Evolutionary conservation across 345 rosid species (phyloP), one percentile per base, ranked within the genome.

Genomic region (Eucalyptus curtisii): DNA sequence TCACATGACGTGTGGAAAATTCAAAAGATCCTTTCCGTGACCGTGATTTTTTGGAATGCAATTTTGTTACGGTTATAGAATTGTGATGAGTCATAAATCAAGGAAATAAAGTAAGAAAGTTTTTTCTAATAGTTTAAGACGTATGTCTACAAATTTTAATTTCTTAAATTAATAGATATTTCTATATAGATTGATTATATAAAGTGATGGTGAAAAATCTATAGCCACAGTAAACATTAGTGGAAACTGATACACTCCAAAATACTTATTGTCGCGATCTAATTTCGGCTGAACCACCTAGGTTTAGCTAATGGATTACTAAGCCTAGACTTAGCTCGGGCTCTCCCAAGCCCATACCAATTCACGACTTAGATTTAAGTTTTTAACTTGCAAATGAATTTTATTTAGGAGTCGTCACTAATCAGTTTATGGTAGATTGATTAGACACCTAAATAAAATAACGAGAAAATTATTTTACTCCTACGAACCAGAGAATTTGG

Each of bases 191-290:
- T 27, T 27, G 31, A 57, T 61, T 13, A 61, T 61, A 61, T 61
- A 61, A 1, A 31, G 79, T 66, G 42, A 68, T 37, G 42, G 25
- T 33, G 80, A 68, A 68, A 64, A 33, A 33, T 68, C 19, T 68
- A 15, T 33, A 40, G 20, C 42, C 80, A 68, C 3, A 33, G 7
- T 37, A 71, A 5, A 71, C 25, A 0, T 37, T 19, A 5, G 44
- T 1, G 0, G 25, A 22, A 27, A 71, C 4, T 1, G 8, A 71
- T 71, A 71, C 1, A 2, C 81, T 3, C 25, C 2, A 0, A 71
- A 33, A 17, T 33, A 68, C 12, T 52, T 52, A 52, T 52, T 19
- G 57, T 52, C 7, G 4, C 2, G 1, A 52, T 24, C 10, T 52
- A 52, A 52, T 7, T 0, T 52, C 0, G 1, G 4, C 4, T 52